Evolutionary conservation across 106 monocot species (phyloP).

Genomic region (Dendrobium officinale): DNA sequence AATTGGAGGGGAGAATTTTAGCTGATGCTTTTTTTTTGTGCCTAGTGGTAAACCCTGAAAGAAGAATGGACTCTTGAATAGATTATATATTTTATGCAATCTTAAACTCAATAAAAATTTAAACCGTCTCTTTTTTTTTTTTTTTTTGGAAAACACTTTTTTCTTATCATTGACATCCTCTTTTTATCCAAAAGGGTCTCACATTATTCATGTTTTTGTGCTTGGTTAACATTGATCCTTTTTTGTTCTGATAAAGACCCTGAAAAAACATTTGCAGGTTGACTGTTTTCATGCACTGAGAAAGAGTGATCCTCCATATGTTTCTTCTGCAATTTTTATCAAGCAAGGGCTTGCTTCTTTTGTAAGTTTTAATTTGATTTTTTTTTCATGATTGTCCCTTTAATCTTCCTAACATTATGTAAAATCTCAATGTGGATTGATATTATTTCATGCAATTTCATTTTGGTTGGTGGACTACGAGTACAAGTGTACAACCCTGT

Average conservation of each 20-base stretch:
- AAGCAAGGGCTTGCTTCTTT: constrained; percentile 91
- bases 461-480: neutral
- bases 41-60: neutral
- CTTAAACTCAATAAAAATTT: neutral
- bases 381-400: neutral
- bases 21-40: neutral
- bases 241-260: neutral
- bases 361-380: constrained; percentile 45
- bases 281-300: constrained; percentile 93
- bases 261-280: constrained; percentile 44
- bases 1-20: neutral
- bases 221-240: neutral
- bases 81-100: neutral
- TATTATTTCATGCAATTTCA: neutral
- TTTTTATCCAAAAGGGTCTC: constrained; percentile 1
- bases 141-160: neutral
- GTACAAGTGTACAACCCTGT: neutral
- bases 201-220: neutral
- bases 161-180: neutral
- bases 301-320: constrained; percentile 96
- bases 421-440: neutral
- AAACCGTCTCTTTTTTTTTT: neutral
- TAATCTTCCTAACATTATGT: neutral
- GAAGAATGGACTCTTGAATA: neutral
- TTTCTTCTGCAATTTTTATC: constrained; percentile 73